phyloP scores from a whole-genome alignment of 176 grass and related monocot species.

The Themeda triandra region DNA sequence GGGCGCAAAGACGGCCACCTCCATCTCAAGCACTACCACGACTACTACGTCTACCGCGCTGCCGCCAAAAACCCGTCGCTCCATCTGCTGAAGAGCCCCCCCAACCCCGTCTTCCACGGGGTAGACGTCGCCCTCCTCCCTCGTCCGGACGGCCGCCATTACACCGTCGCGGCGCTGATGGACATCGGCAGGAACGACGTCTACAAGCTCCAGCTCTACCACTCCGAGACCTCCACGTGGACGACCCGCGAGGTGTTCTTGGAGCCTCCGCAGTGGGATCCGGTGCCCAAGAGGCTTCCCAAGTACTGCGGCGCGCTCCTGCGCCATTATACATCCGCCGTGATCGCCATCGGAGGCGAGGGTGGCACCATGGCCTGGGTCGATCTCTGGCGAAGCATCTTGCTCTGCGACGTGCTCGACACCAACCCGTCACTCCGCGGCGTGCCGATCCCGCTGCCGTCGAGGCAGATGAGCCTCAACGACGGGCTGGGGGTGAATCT shows the following conservation, averaged over 20 bases:
- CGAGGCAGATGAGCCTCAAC: not conserved
- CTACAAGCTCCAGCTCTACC: not conserved
- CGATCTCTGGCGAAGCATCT: not conserved
- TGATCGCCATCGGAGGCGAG: not conserved
- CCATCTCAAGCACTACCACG: not conserved
- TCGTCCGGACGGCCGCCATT: not conserved
- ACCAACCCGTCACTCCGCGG: not conserved
- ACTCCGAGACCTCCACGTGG: not conserved
- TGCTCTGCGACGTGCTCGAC: not conserved
- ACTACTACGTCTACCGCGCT: not conserved
- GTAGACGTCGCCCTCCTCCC: not conserved
- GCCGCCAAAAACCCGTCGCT: not conserved
- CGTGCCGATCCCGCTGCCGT: not conserved
- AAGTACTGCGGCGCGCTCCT: not conserved
- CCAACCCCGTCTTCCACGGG: not conserved
- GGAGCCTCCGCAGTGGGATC: not conserved
- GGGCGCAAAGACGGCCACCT: not conserved
- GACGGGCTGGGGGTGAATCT: not conserved
- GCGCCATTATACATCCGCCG: not conserved
- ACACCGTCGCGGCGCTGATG: not conserved
- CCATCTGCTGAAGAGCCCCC: not conserved
- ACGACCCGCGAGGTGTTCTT: not conserved
- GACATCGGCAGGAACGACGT: accelerated
- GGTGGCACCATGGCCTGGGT: not conserved
- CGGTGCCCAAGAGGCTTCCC: not conserved